Evolutionary conservation across 2,329 filamentous ascomycete species (phyloP).

Genomic region (Fusarium chuoi): DNA sequence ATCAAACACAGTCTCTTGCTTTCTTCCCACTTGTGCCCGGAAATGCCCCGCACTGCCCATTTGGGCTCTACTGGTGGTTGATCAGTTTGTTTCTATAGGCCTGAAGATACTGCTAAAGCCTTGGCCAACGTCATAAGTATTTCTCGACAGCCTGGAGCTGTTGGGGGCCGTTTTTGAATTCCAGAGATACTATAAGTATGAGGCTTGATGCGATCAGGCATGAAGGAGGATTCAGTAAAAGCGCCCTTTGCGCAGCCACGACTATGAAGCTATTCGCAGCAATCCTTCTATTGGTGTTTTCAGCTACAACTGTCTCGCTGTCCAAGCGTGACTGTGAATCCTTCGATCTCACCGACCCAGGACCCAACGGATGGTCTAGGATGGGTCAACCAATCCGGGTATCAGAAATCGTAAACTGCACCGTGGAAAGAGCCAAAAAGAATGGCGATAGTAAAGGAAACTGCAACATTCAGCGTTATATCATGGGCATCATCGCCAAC

Average conservation of each 20-base stretch:
- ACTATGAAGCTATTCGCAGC: rapidly evolving
- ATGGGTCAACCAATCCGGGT: not conserved
- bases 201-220: rapidly evolving
- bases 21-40: not conserved
- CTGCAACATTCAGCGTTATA: not conserved
- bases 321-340: not conserved
- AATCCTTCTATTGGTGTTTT: not conserved
- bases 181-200: not conserved
- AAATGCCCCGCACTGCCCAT: not conserved
- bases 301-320: rapidly evolving
- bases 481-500: not conserved
- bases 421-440: not conserved
- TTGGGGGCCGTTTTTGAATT: not conserved
- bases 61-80: no score
- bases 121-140: not conserved
- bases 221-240: not conserved
- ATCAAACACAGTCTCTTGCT: not conserved
- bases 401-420: not conserved
- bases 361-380: not conserved
- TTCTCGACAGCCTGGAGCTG: not conserved
- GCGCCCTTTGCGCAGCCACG: rapidly evolving
- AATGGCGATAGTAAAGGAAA: not conserved
- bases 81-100: not conserved
- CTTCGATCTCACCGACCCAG: not conserved
- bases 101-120: not conserved